Evolutionary conservation across 352 stramenopile genomes (phyloP).

Genomic region (Phytophthora aleatoria): DNA sequence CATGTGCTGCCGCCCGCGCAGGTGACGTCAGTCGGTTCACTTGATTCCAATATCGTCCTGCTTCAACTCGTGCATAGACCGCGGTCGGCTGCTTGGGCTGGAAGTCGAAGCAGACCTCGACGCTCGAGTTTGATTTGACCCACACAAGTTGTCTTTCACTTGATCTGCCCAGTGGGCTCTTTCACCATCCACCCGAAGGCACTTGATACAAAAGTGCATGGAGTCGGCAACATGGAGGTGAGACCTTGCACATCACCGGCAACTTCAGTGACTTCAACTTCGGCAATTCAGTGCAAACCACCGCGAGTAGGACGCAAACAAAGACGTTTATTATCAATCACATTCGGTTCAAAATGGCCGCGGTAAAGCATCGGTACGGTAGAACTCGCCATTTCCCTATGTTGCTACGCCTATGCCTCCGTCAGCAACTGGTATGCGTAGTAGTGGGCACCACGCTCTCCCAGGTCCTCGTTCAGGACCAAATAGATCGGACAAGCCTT

Average conservation of each 20-base stretch:
- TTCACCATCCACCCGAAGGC: neutral
- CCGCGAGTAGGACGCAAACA: slow-evolving; percentile 6
- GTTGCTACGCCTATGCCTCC: too few relatives aligned
- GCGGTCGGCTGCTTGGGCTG: slow-evolving; percentile 18
- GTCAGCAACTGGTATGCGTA: too few relatives aligned
- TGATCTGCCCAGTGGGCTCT: neutral
- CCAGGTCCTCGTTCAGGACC: slow-evolving; percentile 31
- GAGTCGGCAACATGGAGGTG: slow-evolving; percentile 15
- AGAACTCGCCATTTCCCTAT: too few relatives aligned
- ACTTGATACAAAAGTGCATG: slow-evolving; percentile 30
- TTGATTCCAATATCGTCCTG: slow-evolving; percentile 9
- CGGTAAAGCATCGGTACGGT: too few relatives aligned
- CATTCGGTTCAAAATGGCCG: neutral
- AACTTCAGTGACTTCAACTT: slow-evolving; percentile 66
- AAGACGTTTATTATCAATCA: slow-evolving; percentile 22
- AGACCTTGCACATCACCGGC: slow-evolving; percentile 66
- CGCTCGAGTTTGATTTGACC: slow-evolving; percentile 12
- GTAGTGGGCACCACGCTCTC: too few relatives aligned
- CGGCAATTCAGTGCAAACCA: slow-evolving; percentile 26
- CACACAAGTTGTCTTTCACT: slow-evolving; percentile 4
- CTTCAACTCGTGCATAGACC: slow-evolving; percentile 27
- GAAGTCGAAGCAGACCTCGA: slow-evolving; percentile 15
- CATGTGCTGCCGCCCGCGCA: slow-evolving; percentile 10
- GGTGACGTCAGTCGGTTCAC: neutral
- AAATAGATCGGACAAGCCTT: slow-evolving; percentile 83